A percentile compares a stretch with the other conserved stretches of the same genome.
Evolutionary conservation across 2,329 filamentous ascomycete species (phyloP).

Genomic region (Rhexocercosporidium sp.): DNA sequence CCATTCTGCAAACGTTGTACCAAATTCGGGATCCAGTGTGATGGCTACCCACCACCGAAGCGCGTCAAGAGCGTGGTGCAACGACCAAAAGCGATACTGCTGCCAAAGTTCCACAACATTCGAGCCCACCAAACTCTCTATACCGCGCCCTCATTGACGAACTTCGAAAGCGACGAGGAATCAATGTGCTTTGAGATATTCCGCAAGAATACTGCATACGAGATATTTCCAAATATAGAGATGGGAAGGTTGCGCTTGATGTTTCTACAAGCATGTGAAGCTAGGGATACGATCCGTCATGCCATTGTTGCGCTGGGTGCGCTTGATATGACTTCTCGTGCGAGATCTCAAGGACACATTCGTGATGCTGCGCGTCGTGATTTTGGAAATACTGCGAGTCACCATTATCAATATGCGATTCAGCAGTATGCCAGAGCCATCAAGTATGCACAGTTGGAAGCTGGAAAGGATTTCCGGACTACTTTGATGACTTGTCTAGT

Average conservation of each 20-base stretch:
- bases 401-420: conserved; percentile 63
- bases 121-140: not conserved
- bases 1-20: conserved; percentile 19
- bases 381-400: conserved; percentile 45
- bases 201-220: conserved; percentile 20
- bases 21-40: conserved; percentile 18
- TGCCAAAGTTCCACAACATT: conserved; percentile 5
- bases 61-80: not conserved
- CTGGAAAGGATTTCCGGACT: conserved; percentile 49
- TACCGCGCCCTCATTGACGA: conserved; percentile 10
- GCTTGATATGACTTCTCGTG: conserved; percentile 66
- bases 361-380: conserved; percentile 32
- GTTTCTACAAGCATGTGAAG: conserved; percentile 63
- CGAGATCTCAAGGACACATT: conserved; percentile 32
- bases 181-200: conserved; percentile 23
- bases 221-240: conserved; percentile 22
- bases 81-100: conserved; percentile 5
- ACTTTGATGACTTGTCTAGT: conserved; percentile 67
- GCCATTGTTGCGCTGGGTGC: conserved; percentile 67
- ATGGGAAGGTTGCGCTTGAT: conserved; percentile 18
- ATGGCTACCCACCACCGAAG: conserved; percentile 22
- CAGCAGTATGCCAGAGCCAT: conserved; percentile 62
- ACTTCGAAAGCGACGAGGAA: conserved; percentile 21
- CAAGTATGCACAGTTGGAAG: conserved; percentile 50
- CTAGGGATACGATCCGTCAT: conserved; percentile 62